Conservation (phyloP, 768 basidiomycete species). For the Rossbeevera mucosa region DNA sequence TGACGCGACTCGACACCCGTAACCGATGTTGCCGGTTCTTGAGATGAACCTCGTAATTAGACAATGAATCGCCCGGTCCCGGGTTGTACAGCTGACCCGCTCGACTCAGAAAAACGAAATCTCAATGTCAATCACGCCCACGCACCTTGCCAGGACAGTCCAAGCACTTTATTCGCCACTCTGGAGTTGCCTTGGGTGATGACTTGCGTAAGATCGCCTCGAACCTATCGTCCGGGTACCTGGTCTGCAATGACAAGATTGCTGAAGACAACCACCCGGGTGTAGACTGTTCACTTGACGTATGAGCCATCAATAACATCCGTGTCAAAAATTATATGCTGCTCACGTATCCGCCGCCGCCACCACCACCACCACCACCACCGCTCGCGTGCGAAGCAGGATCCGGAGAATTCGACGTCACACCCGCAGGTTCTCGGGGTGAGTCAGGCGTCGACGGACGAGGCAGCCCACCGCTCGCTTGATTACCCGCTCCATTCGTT, state of each 20-base stretch:
- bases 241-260: constrained; percentile 61
- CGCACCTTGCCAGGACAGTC: constrained; percentile 91
- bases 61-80: constrained; percentile 80
- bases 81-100: constrained; percentile 73
- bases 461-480: constrained; percentile 11
- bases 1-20: constrained; percentile 58
- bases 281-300: constrained; percentile 35
- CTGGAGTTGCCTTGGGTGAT: constrained; percentile 50
- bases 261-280: constrained; percentile 71
- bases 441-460: constrained; percentile 24
- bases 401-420: constrained; percentile 19
- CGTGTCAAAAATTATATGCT: constrained; percentile 14
- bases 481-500: constrained; percentile 46
- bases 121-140: not conserved
- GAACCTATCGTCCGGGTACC: constrained; percentile 80
- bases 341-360: constrained; percentile 25
- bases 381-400: constrained; percentile 9
- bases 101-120: not conserved
- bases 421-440: constrained; percentile 13
- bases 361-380: no score
- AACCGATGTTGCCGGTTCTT: constrained; percentile 78
- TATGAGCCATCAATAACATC: constrained; percentile 31
- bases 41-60: constrained; percentile 91
- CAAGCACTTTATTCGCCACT: constrained; percentile 89
- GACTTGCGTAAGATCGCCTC: constrained; percentile 66